Base-by-base conservation (phyloP, 2,329 filamentous ascomycete genomes). In the Truncatella angustata region DNA sequence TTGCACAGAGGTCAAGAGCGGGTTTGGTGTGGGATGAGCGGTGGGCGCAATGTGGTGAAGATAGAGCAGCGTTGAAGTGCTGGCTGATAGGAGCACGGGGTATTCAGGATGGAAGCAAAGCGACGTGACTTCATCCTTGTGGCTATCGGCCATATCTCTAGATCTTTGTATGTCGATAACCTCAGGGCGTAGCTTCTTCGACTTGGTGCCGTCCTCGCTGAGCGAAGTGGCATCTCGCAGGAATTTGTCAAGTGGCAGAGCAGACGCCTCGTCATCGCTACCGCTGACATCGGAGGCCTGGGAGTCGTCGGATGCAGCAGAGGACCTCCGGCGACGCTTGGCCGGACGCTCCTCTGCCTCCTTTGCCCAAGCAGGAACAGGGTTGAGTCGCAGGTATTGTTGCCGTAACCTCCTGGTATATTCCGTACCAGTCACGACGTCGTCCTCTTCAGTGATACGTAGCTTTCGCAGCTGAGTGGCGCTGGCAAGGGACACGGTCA, bases 61-160 rank as follows among this genome's bases (percentile, higher is more conserved):
- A 68, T 88, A 91, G 50, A 97, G 79, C 4, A 92, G 88, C 18
- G 90, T 90, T 48, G 91, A 89, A 50, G 87, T 87, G 54, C 92
- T 94, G 11, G 91, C 91, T 21, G 94, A 96, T 53, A 97, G 83
- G 24, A 99, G 83, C 14, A 99, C 85, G 4, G 94, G 91, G 66
- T 91, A 88, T 59, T 85, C 79, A 26, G 93, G 91, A 71, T 99
- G 94, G 79, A 97, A 97, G 9, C 86, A 86, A 32, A 99, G 82
- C 37, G 88, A 91, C 36, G 86, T 87, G 59, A 97, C 86, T 10
- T 90, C 82, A 16, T 88, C 89, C 70, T 84, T 86, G 70, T 95
- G 90, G 28, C 80, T 76, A 68, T 89, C 86, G 21, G 89, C 82
- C 58, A 97, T 87, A 67, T 97, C 91, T 68, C 92, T 88, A 57